A percentile compares a stretch with the other conserved stretches of the same genome.
Evolutionary conservation across 2,329 filamentous ascomycete species (phyloP).

Genomic region (Sclerotinia borealis): DNA sequence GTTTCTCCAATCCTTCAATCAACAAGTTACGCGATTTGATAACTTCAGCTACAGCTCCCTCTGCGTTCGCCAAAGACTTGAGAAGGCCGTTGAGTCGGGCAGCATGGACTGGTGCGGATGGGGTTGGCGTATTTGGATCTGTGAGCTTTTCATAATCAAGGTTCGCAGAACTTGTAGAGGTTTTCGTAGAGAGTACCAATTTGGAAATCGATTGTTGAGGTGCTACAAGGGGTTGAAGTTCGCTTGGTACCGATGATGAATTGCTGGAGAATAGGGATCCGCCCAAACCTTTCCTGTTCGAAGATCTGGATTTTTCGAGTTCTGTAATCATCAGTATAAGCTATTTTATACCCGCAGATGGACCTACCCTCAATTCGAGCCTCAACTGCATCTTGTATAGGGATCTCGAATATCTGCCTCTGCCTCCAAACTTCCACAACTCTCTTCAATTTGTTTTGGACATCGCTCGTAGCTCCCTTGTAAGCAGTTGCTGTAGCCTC

Average conservation of each 20-base stretch:
- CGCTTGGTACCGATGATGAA: slow-evolving; percentile 58
- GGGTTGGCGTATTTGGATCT: slow-evolving; percentile 60
- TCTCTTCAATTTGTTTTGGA: slow-evolving; percentile 79
- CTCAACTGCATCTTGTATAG: slow-evolving; percentile 78
- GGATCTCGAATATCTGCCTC: slow-evolving; percentile 72
- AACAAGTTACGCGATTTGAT: slow-evolving; percentile 78
- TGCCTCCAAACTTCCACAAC: slow-evolving; percentile 95
- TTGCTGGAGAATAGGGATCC: slow-evolving; percentile 65
- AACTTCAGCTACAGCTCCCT: slow-evolving; percentile 81
- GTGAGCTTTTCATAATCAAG: slow-evolving; percentile 80
- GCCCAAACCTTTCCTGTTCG: slow-evolving; percentile 46
- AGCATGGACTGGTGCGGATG: slow-evolving; percentile 84
- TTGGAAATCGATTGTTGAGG: slow-evolving; percentile 71
- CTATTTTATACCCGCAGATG: not conserved
- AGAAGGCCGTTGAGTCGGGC: slow-evolving; percentile 84
- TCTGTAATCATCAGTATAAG: slow-evolving; percentile 38
- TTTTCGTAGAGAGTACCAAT: slow-evolving; percentile 60
- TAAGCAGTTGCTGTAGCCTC: slow-evolving; percentile 90
- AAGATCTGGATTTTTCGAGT: slow-evolving; percentile 54
- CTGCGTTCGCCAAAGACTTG: slow-evolving; percentile 80
- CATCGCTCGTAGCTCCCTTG: slow-evolving; percentile 77
- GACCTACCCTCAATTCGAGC: slow-evolving; percentile 66
- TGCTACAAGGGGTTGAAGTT: slow-evolving; percentile 69
- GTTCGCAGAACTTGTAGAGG: slow-evolving; percentile 63
- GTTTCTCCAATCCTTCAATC: slow-evolving; percentile 73